Base-by-base conservation (phyloP, 352 stramenopile species). In the Phytophthora sojae region DNA sequence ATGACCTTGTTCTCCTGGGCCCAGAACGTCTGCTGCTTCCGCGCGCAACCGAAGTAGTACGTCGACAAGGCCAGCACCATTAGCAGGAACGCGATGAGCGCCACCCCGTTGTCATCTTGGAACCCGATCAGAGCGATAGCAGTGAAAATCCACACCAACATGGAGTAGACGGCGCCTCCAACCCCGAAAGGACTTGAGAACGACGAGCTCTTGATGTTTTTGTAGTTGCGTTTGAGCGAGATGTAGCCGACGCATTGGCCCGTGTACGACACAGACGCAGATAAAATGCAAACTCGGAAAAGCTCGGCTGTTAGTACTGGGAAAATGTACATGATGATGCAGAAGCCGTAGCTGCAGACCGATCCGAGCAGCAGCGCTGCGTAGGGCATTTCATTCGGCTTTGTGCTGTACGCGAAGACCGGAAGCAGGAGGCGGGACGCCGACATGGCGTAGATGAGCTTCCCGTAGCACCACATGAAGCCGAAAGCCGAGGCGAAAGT, bases 401-500 rank as follows among this genome's bases (percentile, higher is more conserved):
- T 39, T 0, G 71, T 68, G 14, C 53, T 79, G 3, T 37, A 61
- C 6, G 66, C 39, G 7, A 87, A 61, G 1, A 72, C 57, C 4
- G 45, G n/a, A 6, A 75, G 75, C 23, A 87, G 32, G 14, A 85
- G 39, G 6, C 53, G 54, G 0, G 77, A 87, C 21, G 52, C 68
- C 2, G 77, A 75, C 77, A 87, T 85, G 8, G 77, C 62, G 14
- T 61, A 32, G n/a, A 87, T 76, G 8, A 87, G 57, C 19, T 82
- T 85, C 4, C 76, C 76, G 61, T 83, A 85, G 45, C 71, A 80
- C 64, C 76, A 83, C 52, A 84, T 81, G 52, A 86, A 83, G 1
- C 75, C 78, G 52, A 76, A 82, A 23, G 73, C 76, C 7, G 67
- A 85, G 2, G 74, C 74, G 35, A 79, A 85, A 0, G 74, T 87